These are phyloP conservation scores for Babesia ovis DNA, from an alignment of 169 alveolate species.

Conservation along the genomic window DNA sequence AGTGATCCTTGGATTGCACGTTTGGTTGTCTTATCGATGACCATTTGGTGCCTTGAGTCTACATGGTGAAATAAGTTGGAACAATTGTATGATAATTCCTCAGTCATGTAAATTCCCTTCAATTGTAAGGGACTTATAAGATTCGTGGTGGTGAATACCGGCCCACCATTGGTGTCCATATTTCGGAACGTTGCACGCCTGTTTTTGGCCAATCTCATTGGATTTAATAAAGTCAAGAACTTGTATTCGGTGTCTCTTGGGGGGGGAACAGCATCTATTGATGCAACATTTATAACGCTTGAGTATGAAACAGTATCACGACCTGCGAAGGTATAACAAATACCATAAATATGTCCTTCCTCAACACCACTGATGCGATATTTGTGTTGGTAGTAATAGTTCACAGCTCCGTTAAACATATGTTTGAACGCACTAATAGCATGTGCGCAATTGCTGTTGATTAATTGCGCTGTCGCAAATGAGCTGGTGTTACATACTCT, in stretches of 20 bases:
- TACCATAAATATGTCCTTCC: conserved; percentile 25
- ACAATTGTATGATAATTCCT: conserved; percentile 34
- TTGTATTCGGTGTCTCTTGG: neutral
- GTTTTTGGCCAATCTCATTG: conserved; percentile 3
- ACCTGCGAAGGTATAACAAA: conserved; percentile 26
- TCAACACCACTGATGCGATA: conserved; percentile 13
- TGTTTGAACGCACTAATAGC: neutral
- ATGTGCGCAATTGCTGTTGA: neutral
- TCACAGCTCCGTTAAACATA: neutral
- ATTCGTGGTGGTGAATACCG: conserved; percentile 17
- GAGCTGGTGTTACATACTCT: conserved; percentile 17
- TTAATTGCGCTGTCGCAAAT: neutral
- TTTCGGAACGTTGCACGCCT: conserved; percentile 12
- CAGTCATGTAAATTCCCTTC: conserved; percentile 31
- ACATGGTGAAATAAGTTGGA: neutral
- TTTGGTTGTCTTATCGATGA: neutral
- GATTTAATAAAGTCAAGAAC: conserved; percentile 32
- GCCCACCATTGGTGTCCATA: neutral
- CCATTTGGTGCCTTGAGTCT: neutral
- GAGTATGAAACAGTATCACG: neutral
- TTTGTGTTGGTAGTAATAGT: neutral
- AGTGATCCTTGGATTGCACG: neutral
- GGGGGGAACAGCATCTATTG: neutral
- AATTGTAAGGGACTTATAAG: neutral
- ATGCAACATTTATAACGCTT: neutral